Evolutionary conservation across 176 grass and related monocot genomes (phyloP).

Genomic region (Oryza meridionalis): DNA sequence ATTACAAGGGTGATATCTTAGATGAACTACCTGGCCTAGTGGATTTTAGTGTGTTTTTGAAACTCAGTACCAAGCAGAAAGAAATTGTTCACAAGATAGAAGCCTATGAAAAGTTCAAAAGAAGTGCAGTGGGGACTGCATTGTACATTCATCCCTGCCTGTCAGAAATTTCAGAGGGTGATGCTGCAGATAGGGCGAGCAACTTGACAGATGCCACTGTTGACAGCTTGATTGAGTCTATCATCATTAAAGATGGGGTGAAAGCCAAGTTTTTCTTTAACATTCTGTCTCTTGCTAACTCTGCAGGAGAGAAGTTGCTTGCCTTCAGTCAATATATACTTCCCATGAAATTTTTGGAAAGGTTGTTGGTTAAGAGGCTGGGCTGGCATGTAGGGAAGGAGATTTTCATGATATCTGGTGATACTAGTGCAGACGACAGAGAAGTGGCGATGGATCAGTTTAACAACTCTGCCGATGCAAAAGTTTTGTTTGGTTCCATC

Average conservation of each 20-base stretch:
- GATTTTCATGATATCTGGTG: conserved; percentile 88
- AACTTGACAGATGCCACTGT: conserved; percentile 53
- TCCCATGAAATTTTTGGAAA: conserved; percentile 91
- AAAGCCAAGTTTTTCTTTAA: conserved; percentile 89
- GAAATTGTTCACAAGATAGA: conserved; percentile 5
- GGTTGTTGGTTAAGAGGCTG: conserved; percentile 69
- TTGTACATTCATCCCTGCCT: conserved; percentile 5
- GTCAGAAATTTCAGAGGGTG: conserved; percentile 68
- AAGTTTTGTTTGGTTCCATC: conserved; percentile 93
- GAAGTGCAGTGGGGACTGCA: too few species aligned
- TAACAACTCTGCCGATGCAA: conserved; percentile 81
- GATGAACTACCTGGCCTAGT: conserved; percentile 90
- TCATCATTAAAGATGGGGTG: conserved; percentile 70
- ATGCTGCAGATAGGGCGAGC: conserved; percentile 58
- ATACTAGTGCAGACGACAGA: conserved; percentile 72
- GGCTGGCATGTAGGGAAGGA: conserved; percentile 90
- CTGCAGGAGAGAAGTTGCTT: conserved; percentile 83
- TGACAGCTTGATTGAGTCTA: conserved; percentile 56
- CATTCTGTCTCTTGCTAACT: conserved; percentile 75
- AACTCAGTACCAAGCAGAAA: conserved; percentile 71
- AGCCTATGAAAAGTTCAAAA: too few species aligned
- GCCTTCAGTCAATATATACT: conserved; percentile 90
- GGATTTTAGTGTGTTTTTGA: conserved; percentile 82
- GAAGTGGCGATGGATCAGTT: conserved; percentile 78
- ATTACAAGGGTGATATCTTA: conserved; percentile 93